These are phyloP conservation scores for Colletotrichum zoysiae DNA, from an alignment of 2,329 filamentous ascomycete species.

Conservation along the genomic window DNA sequence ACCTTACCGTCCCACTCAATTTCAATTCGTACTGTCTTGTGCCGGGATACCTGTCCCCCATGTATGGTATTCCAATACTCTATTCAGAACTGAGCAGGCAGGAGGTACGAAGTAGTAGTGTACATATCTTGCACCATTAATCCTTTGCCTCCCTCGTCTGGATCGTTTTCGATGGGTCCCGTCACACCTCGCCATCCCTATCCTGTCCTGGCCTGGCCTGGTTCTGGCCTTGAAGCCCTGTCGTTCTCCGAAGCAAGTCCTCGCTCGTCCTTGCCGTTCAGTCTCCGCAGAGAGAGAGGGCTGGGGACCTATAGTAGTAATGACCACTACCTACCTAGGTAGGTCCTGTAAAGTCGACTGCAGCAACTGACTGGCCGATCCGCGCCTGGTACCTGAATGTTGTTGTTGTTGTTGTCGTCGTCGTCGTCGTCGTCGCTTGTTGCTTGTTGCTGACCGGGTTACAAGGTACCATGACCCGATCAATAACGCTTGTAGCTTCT, in stretches of 20 bases:
- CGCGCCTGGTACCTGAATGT: conserved; percentile 3
- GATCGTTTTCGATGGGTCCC: conserved; percentile 25
- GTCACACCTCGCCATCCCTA: neutral
- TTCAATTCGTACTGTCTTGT: conserved; percentile 23
- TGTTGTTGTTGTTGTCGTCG: neutral
- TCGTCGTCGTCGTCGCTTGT: neutral
- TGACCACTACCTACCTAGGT: no score
- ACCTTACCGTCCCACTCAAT: neutral
- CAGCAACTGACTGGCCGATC: neutral
- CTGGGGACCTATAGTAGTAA: neutral
- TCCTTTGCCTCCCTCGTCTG: conserved; percentile 26
- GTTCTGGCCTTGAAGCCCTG: conserved; percentile 13
- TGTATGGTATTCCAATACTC: conserved; percentile 39
- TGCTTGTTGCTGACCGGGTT: conserved; percentile 9
- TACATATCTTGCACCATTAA: conserved; percentile 25
- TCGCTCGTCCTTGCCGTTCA: conserved; percentile 23
- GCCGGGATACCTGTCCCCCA: conserved; percentile 21
- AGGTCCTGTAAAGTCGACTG: conserved; percentile 6
- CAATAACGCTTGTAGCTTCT: conserved; percentile 35
- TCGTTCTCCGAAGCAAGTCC: conserved; percentile 10
- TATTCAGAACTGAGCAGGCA: conserved; percentile 25
- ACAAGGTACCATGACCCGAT: conserved; percentile 35
- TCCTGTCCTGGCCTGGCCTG: conserved; percentile 24
- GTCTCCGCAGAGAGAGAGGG: conserved; percentile 10
- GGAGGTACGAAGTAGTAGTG: neutral